These are phyloP conservation scores for Cystofilobasidium bisporidii DNA, from an alignment of 768 basidiomycete species.

Conservation along the genomic window DNA sequence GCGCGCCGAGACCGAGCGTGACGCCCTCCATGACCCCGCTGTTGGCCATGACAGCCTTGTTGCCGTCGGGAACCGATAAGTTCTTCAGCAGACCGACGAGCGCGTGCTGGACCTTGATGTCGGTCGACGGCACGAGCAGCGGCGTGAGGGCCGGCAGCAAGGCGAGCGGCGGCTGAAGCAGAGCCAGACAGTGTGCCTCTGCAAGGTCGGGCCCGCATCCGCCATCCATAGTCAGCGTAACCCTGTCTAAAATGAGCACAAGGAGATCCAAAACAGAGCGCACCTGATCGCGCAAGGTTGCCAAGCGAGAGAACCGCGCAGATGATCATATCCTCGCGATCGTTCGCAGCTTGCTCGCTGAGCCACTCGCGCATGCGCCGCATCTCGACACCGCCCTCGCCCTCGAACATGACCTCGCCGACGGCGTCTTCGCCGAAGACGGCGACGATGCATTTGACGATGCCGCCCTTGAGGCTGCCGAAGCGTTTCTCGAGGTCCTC, in stretches of 20 bases:
- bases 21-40: constrained; percentile 58
- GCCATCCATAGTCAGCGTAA: too few species aligned
- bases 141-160: constrained; percentile 58
- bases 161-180: constrained; percentile 49
- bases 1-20: constrained; percentile 52
- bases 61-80: constrained; percentile 50
- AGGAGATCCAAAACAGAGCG: background rate
- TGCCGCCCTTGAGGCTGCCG: constrained; percentile 9
- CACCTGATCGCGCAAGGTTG: constrained; percentile 69
- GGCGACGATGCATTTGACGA: constrained; percentile 7
- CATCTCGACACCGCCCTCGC: background rate
- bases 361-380: background rate
- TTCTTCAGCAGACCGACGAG: constrained; percentile 77
- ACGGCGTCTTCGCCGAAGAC: constrained; percentile 1
- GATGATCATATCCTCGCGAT: constrained; percentile 64
- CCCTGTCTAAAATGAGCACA: too few species aligned
- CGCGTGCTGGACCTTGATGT: constrained; percentile 72
- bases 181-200: constrained; percentile 40
- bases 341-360: background rate
- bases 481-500: constrained; percentile 19
- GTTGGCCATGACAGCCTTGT: constrained; percentile 53
- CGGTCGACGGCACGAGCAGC: constrained; percentile 50
- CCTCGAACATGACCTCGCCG: constrained; percentile 7
- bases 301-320: constrained; percentile 75
- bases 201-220: background rate